Evolutionary conservation across 768 basidiomycete genomes (phyloP), one percentile per base, ranked within the genome.

Genomic region (Fomitopsis serialis): DNA sequence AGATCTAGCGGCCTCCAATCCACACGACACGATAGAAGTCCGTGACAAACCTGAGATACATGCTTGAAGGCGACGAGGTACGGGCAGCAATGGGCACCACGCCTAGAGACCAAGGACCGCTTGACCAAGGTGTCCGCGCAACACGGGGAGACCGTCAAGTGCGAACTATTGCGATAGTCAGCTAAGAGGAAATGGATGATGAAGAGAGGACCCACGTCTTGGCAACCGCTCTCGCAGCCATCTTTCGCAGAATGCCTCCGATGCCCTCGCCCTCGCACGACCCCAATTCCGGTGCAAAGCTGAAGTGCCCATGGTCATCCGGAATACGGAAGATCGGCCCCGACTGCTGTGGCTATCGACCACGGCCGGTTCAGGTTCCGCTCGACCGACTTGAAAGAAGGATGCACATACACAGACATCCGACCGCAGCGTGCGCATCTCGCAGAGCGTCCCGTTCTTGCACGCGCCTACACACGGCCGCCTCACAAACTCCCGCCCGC

Each of bases 401-500:
- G 42, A 23, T 11, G 27, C 29, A 34, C 19, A 12, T 44, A 76
- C 75, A 58, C 76, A 78, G 48, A 74, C 74, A 56, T 76, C 68
- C 4, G 74, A 62, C 32, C 77, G 64, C 61, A 75, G 61, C 3
- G 73, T 71, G 24, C 77, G 64, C 54, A 77, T 61, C 46, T 72
- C 71, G 57, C 79, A 80, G 11, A 79, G 73, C 12, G 71, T 70
- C 12, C 50, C 57, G 19, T 64, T 65, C 62, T 70, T 74, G 65
- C 78, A 79, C 21, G 60, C 62, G 8, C 61, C 70, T 27, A 64
- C 63, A 48, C 76, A 77, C 5, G 66, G 46, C 22, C 48, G 9
- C 29, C 29, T 5, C 19, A 53, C 51, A 13, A 74, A 68, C 17
- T 64, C 58, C 12, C 65, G 67, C 23, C 74, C 76, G n/a, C 76